These are phyloP conservation scores for Mycothermus thermophilus DNA, from an alignment of 495 filamentous ascomycete species.

Conservation along the genomic window DNA sequence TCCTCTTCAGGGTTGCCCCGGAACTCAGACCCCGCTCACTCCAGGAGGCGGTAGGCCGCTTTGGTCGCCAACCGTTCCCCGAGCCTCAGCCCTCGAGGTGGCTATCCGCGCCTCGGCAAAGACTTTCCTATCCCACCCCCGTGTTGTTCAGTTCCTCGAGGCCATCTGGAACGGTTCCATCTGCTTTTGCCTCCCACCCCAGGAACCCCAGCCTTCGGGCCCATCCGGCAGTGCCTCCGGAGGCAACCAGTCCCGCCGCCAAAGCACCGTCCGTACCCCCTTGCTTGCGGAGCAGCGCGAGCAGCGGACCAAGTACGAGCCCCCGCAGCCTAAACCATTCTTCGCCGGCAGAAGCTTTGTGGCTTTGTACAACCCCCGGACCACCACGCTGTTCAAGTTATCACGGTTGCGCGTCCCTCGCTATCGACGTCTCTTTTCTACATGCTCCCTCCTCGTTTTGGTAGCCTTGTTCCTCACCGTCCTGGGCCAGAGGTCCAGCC, in stretches of 20 bases:
- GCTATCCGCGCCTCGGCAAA: slow-evolving; percentile 85
- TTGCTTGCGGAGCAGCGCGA: slow-evolving; percentile 21
- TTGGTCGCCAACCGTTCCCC: no score
- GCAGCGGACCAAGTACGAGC: slow-evolving; percentile 26
- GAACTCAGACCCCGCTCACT: slow-evolving; percentile 33
- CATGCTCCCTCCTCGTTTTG: slow-evolving; percentile 65
- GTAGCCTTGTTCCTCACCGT: slow-evolving; percentile 75
- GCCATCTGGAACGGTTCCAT: slow-evolving; percentile 93
- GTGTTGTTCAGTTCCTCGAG: slow-evolving; percentile 83
- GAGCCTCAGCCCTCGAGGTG: slow-evolving; percentile 81
- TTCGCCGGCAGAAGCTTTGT: slow-evolving; percentile 53
- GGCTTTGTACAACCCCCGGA: slow-evolving; percentile 75
- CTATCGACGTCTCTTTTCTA: slow-evolving; percentile 80
- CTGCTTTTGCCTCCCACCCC: slow-evolving; percentile 76
- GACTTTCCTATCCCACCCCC: slow-evolving; percentile 74
- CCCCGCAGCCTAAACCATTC: slow-evolving; percentile 14
- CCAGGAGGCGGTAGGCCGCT: slow-evolving; percentile 29
- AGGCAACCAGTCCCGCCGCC: slow-evolving; percentile 16
- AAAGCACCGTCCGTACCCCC: slow-evolving; percentile 26
- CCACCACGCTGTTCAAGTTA: slow-evolving; percentile 81
- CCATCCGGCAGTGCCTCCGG: slow-evolving; percentile 8
- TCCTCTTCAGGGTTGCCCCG: slow-evolving; percentile 60
- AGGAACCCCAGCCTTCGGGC: slow-evolving; percentile 55
- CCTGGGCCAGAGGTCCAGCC: slow-evolving; percentile 48
- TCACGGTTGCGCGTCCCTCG: slow-evolving; percentile 78